These are phyloP conservation scores for Eucalyptus cloeziana DNA, from an alignment of 345 rosid genomes.

Conservation along the genomic window DNA sequence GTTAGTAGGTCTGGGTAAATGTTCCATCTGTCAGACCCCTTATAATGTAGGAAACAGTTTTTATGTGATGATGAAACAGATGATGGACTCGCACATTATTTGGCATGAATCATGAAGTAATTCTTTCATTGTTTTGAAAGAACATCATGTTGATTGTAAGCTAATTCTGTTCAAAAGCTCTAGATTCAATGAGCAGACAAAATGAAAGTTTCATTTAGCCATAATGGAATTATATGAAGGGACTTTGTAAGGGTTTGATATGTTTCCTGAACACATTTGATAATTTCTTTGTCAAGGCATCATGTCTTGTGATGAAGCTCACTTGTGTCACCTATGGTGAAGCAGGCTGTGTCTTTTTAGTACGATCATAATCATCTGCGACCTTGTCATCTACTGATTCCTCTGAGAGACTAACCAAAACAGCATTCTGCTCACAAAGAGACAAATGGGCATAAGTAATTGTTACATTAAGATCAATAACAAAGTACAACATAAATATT, in stretches of 20 bases:
- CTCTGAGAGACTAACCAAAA: not conserved
- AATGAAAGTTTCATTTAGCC: no score
- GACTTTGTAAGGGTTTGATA: not conserved
- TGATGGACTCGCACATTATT: not conserved
- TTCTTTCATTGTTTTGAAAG: not conserved
- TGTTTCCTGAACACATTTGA: not conserved
- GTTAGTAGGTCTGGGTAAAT: not conserved
- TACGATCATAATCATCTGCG: not conserved
- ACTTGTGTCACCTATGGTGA: not conserved
- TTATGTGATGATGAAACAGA: not conserved
- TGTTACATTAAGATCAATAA: not conserved
- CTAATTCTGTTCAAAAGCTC: not conserved
- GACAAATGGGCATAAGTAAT: not conserved
- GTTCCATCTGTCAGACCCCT: not conserved
- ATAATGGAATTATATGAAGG: not conserved
- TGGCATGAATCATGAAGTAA: not conserved
- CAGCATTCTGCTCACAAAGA: not conserved
- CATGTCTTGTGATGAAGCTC: not conserved
- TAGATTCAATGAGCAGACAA: not conserved
- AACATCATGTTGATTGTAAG: not conserved
- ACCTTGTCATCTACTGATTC: not conserved
- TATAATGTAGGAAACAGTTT: not conserved
- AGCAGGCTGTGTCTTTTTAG: not conserved
- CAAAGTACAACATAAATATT: not conserved
- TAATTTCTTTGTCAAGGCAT: not conserved